Base-by-base conservation (phyloP, 805 yeast species). In the Saccharomycopsis babjevae region DNA sequence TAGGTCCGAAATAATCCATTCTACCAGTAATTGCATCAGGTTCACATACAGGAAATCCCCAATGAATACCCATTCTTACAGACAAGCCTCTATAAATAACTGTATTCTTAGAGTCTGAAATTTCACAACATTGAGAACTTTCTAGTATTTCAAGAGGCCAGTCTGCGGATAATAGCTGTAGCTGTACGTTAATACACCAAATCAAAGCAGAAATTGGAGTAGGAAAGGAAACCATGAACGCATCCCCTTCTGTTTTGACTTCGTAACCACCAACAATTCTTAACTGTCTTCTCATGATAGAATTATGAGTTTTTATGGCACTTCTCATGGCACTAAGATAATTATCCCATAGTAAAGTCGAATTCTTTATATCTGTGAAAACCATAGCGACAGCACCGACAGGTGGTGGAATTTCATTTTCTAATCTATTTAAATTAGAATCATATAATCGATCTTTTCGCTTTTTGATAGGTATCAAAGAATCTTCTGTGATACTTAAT, bases 1-100 rank as follows among this genome's bases (percentile, higher is more conserved):
- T 92, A 0, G 99, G 99, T 0, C 99, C 99, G 68, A 94, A 88
- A 73, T 94, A 94, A 74, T 94, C 99, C 99, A 94, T 94, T 76
- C 99, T 84, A 66, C 91, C 83, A 0, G 99, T 94, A 59, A 92
- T 92, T 62, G 93, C 86, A 75, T 94, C 99, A 7, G 87, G 82
- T 72, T 94, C 99, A 68, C 96, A 89, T 50, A 93, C 97, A 0
- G 99, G 98, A 0, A 87, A 79, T 65, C 99, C 99, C 96, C 98
- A 94, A 72, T 94, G 98, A 50, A 90, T 82, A 63, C 99, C 99
- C 98, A 94, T 94, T 69, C 99, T 82, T 10, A 94, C 99, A 0
- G 96, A 88, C 54, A 94, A 75, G 1, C 99, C 99, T 61, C 94
- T 78, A 73, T 86, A 94, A 10, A 94, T 81, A 2, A 83, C 70